These are phyloP conservation scores for Elongisporangium undulatum DNA, from an alignment of 352 stramenopile genomes.

Conservation along the genomic window DNA sequence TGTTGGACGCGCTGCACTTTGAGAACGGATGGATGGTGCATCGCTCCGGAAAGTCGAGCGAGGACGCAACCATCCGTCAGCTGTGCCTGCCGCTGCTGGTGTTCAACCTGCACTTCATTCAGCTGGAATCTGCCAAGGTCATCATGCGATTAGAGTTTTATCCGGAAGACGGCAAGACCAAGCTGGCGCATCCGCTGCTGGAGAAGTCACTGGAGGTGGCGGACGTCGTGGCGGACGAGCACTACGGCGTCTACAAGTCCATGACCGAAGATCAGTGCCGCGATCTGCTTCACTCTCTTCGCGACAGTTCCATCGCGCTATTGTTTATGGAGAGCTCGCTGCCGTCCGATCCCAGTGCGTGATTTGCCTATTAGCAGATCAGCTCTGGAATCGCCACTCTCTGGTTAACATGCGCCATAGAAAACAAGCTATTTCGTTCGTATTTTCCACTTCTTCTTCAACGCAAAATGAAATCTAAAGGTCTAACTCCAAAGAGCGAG, in stretches of 20 bases:
- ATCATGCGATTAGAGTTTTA: constrained; percentile 73
- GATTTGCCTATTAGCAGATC: not conserved
- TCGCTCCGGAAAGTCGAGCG: constrained; percentile 38
- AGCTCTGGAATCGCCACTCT: constrained; percentile 4
- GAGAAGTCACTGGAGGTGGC: constrained; percentile 75
- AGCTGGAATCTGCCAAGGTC: constrained; percentile 68
- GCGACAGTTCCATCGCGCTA: constrained; percentile 63
- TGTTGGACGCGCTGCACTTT: constrained; percentile 78
- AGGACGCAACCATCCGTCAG: constrained; percentile 38
- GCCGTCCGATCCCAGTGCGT: not conserved
- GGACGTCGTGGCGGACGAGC: constrained; percentile 73
- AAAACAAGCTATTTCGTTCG: constrained; percentile 14
- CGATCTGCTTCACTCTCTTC: constrained; percentile 61
- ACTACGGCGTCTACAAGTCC: constrained; percentile 61
- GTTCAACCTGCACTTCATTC: constrained; percentile 73
- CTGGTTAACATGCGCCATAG: constrained; percentile 20
- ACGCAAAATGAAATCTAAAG: not conserved
- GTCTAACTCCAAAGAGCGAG: not conserved
- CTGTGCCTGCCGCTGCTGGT: constrained; percentile 64
- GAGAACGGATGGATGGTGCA: constrained; percentile 67
- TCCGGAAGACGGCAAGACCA: constrained; percentile 40
- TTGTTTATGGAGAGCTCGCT: constrained; percentile 39
- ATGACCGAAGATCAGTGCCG: constrained; percentile 60
- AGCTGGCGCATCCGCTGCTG: constrained; percentile 54
- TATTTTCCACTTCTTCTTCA: constrained; percentile 7